Percentiles rank a stretch among this genome's conserved stretches.
Evolutionary conservation across 2,329 filamentous ascomycete genomes (phyloP).

Genomic region (Beauveria scarabaeidicola): DNA sequence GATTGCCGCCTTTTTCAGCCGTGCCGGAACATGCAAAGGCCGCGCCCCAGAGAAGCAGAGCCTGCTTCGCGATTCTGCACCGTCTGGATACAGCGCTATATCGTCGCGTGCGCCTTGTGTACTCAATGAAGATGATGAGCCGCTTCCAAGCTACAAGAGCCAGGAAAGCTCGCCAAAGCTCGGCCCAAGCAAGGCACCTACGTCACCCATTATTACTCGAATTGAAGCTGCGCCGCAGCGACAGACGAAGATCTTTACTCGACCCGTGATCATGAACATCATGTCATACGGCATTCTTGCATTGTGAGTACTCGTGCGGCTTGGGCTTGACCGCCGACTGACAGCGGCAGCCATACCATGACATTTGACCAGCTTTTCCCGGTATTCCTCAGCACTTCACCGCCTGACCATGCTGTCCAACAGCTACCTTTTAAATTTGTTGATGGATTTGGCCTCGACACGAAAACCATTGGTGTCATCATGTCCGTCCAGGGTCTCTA

Average conservation of each 20-base stretch:
- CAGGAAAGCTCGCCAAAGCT: slow-evolving; percentile 46
- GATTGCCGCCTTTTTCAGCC: slow-evolving; percentile 43
- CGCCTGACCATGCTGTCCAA: slow-evolving; percentile 39
- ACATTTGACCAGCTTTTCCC: slow-evolving; percentile 92
- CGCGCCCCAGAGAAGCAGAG: slow-evolving; percentile 48
- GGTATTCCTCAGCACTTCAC: slow-evolving; percentile 71
- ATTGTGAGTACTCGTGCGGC: slow-evolving; percentile 59
- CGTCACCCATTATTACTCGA: slow-evolving; percentile 14
- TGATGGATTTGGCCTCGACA: slow-evolving; percentile 75
- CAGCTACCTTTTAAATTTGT: slow-evolving; percentile 80
- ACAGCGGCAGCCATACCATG: slow-evolving; percentile 70
- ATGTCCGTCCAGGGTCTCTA: slow-evolving; percentile 83
- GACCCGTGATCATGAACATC: slow-evolving; percentile 78
- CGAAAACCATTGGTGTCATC: slow-evolving; percentile 78
- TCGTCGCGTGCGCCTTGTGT: not conserved
- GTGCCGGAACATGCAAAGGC: slow-evolving; percentile 23
- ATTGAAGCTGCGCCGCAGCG: slow-evolving; percentile 11
- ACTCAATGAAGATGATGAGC: slow-evolving; percentile 40
- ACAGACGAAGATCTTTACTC: slow-evolving; percentile 60
- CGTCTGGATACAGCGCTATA: slow-evolving; percentile 54
- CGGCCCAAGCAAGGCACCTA: slow-evolving; percentile 21
- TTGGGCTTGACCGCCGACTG: not conserved
- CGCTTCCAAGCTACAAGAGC: slow-evolving; percentile 61
- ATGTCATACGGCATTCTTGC: slow-evolving; percentile 85
- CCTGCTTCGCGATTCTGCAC: slow-evolving; percentile 54